A percentile compares a stretch with the other conserved stretches of the same genome.
These are phyloP conservation scores for Elongisporangium anandrum DNA, from an alignment of 352 stramenopile species.

Conservation along the genomic window DNA sequence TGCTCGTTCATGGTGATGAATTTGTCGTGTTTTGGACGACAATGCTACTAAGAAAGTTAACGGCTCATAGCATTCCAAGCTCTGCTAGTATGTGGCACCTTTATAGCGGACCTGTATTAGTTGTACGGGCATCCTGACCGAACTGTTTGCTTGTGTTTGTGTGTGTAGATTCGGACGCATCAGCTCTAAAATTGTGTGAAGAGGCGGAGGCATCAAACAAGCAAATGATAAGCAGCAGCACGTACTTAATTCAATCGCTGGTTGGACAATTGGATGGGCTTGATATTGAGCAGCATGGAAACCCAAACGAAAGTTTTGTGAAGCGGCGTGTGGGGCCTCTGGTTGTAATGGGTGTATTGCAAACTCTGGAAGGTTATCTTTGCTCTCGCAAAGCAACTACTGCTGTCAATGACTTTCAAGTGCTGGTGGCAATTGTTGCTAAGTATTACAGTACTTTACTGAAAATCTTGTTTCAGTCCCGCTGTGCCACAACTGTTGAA, in stretches of 20 bases:
- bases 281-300: constrained; percentile 29
- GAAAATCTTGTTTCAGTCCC: constrained; percentile 87
- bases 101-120: background rate
- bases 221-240: constrained; percentile 64
- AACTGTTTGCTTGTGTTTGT: constrained; percentile 4
- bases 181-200: constrained; percentile 57
- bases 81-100: constrained; percentile 37
- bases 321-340: constrained; percentile 50
- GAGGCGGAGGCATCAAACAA: constrained; percentile 78
- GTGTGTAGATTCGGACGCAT: constrained; percentile 33
- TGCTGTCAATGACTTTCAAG: constrained; percentile 51
- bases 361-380: constrained; percentile 89
- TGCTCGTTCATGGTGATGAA: constrained; percentile 76
- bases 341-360: constrained; percentile 88
- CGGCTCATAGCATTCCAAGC: constrained; percentile 29
- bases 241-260: constrained; percentile 61
- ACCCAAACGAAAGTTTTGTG: constrained; percentile 8
- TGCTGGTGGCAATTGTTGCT: constrained; percentile 53
- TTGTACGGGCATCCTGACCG: background rate
- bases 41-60: constrained; percentile 61
- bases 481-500: constrained; percentile 82
- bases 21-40: constrained; percentile 88
- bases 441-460: constrained; percentile 82
- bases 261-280: constrained; percentile 57
- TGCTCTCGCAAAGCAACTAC: constrained; percentile 89